A percentile compares a stretch with the other conserved stretches of the same genome.
Conservation (phyloP, 495 filamentous ascomycete genomes). For the Neurospora terricola region DNA sequence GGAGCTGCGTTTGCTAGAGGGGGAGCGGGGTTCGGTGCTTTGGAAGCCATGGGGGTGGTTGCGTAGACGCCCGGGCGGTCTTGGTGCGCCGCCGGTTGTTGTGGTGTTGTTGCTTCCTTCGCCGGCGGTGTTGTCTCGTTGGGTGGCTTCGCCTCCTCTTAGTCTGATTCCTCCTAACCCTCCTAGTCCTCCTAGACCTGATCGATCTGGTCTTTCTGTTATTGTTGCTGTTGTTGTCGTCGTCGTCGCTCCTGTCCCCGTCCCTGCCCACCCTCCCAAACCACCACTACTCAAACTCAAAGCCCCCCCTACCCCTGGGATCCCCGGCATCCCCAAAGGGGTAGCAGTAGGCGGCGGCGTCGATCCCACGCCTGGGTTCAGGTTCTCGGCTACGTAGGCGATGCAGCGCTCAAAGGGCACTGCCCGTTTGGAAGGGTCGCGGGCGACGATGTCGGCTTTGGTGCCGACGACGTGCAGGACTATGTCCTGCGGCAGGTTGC, state of each 20-base stretch:
- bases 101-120: neutral
- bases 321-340: slow-evolving; percentile 16
- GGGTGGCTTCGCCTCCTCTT: neutral
- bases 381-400: slow-evolving; percentile 85
- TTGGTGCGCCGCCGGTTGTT: neutral
- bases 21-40: slow-evolving; percentile 44
- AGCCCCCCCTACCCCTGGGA: slow-evolving; percentile 3
- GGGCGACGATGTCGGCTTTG: slow-evolving; percentile 81
- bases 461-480: slow-evolving; percentile 96
- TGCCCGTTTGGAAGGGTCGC: slow-evolving; percentile 62
- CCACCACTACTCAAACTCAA: neutral
- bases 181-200: neutral
- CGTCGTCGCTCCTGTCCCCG: slow-evolving; percentile 5
- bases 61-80: neutral
- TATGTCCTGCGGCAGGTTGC: slow-evolving; percentile 59
- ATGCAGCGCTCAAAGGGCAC: slow-evolving; percentile 93
- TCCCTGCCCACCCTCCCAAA: neutral
- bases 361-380: slow-evolving; percentile 53
- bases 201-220: neutral
- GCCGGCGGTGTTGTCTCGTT: neutral
- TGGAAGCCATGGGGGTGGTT: neutral
- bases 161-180: neutral
- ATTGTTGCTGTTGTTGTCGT: neutral
- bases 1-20: slow-evolving; percentile 66
- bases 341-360: slow-evolving; percentile 54